phyloP scores from a whole-genome alignment of 305 asterid species.

The Fraxinus greggii region DNA sequence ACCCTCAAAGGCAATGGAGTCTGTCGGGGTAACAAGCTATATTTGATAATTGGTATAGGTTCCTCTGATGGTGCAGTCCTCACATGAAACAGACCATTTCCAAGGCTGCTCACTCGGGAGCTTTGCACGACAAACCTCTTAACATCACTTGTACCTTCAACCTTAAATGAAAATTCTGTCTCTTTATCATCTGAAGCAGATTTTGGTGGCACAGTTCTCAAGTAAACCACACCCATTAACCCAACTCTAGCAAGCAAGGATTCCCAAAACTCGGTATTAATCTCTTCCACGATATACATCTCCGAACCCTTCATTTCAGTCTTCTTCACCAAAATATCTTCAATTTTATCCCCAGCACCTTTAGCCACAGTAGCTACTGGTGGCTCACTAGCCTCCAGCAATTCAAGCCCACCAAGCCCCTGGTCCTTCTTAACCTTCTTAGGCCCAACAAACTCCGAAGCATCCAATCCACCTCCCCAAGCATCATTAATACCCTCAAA shows the following conservation, averaged over 20 bases:
- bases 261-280: constrained; percentile 81
- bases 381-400: constrained; percentile 64
- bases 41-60: constrained; percentile 67
- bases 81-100: constrained; percentile 70
- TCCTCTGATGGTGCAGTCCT: constrained; percentile 70
- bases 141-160: constrained; percentile 58
- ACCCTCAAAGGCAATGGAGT: constrained; percentile 86
- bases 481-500: constrained; percentile 89
- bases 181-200: constrained; percentile 56
- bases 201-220: constrained; percentile 64
- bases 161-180: constrained; percentile 77
- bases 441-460: constrained; percentile 74
- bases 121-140: constrained; percentile 75
- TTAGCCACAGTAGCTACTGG: constrained; percentile 54
- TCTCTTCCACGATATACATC: constrained; percentile 75
- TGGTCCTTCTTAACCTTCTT: constrained; percentile 67
- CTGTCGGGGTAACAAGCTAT: constrained; percentile 59
- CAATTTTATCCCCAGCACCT: constrained; percentile 61
- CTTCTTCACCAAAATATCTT: constrained; percentile 71
- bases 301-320: constrained; percentile 88
- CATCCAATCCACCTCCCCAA: constrained; percentile 98
- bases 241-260: constrained; percentile 78
- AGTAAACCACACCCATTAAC: constrained; percentile 60
- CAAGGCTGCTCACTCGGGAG: constrained; percentile 74
- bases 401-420: constrained; percentile 93